A percentile compares a stretch with the other conserved stretches of the same genome.
Conservation (phyloP, 1,284 basidiomycete genomes). For the Hortiboletus rubellus region DNA sequence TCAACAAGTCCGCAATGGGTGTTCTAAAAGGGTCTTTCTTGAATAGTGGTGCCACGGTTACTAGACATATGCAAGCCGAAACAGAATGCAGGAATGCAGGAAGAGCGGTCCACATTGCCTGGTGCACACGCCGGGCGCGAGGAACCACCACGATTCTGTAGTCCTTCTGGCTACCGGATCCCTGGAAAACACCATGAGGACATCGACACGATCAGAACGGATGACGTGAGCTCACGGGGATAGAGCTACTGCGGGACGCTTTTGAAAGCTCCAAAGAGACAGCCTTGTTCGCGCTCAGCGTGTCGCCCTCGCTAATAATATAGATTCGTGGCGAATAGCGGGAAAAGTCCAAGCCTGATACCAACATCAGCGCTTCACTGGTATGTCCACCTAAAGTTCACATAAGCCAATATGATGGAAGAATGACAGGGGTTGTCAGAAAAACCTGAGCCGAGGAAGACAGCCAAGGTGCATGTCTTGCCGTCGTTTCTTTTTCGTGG, state of each 20-base stretch:
- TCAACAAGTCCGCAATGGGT: constrained; percentile 72
- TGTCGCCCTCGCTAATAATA: constrained; percentile 81
- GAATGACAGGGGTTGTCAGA: neutral
- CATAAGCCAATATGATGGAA: constrained; percentile 5
- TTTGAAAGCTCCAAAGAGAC: constrained; percentile 58
- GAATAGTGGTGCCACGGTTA: constrained; percentile 53
- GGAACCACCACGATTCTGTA: constrained; percentile 71
- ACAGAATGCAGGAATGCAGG: constrained; percentile 66
- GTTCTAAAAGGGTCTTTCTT: constrained; percentile 22
- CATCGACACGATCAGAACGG: neutral
- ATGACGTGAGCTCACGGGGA: constrained; percentile 19
- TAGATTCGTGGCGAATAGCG: constrained; percentile 82
- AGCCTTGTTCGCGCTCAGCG: constrained; percentile 75
- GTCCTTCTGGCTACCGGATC: constrained; percentile 6
- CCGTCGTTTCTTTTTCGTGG: constrained; percentile 13
- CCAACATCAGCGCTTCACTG: constrained; percentile 78
- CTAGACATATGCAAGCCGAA: constrained; percentile 52
- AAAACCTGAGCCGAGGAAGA: constrained; percentile 63
- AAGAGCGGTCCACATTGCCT: constrained; percentile 68
- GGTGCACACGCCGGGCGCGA: constrained; percentile 83
- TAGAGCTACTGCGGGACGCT: constrained; percentile 14
- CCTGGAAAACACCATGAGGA: constrained; percentile 20
- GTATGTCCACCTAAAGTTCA: constrained; percentile 84
- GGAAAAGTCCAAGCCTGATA: constrained; percentile 74
- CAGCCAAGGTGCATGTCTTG: constrained; percentile 44